Conservation (phyloP, 305 asterid species). For the Fraxinus latifolia region DNA sequence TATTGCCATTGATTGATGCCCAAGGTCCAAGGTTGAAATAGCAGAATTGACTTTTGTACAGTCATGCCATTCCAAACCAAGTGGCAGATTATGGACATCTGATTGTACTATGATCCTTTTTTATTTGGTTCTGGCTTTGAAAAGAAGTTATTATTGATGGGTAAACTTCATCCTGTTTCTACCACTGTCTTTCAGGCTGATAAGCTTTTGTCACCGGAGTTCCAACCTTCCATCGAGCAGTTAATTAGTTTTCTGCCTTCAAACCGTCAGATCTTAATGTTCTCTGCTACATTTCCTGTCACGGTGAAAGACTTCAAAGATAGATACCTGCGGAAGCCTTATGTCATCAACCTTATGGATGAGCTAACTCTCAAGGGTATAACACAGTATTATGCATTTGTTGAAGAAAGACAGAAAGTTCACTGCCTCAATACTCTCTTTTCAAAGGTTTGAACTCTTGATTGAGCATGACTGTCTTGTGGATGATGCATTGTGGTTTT, state of each 20-base stretch:
- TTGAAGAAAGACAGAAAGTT: slow-evolving; percentile 95
- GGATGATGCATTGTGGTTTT: not conserved
- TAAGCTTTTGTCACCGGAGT: slow-evolving; percentile 92
- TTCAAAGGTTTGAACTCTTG: slow-evolving; percentile 61
- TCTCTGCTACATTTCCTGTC: slow-evolving; percentile 92
- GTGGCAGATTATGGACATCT: slow-evolving; percentile 6
- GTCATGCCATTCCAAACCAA: slow-evolving; percentile 2
- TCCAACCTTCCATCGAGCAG: slow-evolving; percentile 87
- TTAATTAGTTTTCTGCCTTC: slow-evolving; percentile 60
- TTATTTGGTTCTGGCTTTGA: not conserved
- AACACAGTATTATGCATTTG: slow-evolving; percentile 90
- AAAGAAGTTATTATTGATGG: slow-evolving; percentile 15
- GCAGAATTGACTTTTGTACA: slow-evolving; percentile 7
- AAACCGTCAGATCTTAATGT: slow-evolving; percentile 87
- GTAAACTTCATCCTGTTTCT: slow-evolving; percentile 11
- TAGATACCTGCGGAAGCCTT: slow-evolving; percentile 68
- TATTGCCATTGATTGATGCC: not conserved
- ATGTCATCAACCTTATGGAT: slow-evolving; percentile 87
- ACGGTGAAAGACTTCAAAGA: slow-evolving; percentile 89
- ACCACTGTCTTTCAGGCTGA: slow-evolving; percentile 69
- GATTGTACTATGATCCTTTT: not conserved
- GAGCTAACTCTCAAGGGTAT: slow-evolving; percentile 97
- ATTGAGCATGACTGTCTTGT: not conserved
- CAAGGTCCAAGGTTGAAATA: not conserved
- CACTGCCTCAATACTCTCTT: slow-evolving; percentile 93